Evolutionary conservation across 306 rosid species (phyloP).

Genomic region (Neltuma alba): DNA sequence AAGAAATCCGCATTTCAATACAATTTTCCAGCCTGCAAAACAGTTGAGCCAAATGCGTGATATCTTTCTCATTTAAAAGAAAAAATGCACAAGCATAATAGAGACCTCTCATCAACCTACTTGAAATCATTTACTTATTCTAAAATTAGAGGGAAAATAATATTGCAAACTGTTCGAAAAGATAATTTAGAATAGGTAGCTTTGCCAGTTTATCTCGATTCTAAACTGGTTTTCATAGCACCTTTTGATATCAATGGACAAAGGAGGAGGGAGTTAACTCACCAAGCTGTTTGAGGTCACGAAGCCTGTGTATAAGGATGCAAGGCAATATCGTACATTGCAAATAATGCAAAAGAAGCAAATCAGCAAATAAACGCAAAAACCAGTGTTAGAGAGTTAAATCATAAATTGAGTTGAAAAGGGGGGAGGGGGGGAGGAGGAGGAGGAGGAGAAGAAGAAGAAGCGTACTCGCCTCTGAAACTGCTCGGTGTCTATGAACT

Average conservation of each 20-base stretch:
- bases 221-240: background rate
- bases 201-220: slow-evolving; percentile 14
- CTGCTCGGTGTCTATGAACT: slow-evolving; percentile 90
- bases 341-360: background rate
- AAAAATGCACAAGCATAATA: background rate
- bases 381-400: slow-evolving; percentile 5
- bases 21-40: background rate
- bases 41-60: background rate
- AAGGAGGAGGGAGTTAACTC: slow-evolving; percentile 39
- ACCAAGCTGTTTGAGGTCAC: slow-evolving; percentile 96
- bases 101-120: background rate
- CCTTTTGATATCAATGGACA: background rate
- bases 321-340: background rate
- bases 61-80: slow-evolving; percentile 8
- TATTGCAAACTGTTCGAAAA: slow-evolving; percentile 14
- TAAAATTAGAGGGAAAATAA: slow-evolving; percentile 17
- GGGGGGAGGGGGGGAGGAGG: no score
- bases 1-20: slow-evolving; percentile 11
- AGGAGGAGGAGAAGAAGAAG: no score
- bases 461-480: slow-evolving; percentile 75
- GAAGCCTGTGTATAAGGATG: slow-evolving; percentile 66
- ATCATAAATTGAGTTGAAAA: background rate
- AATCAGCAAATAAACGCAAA: slow-evolving; percentile 5
- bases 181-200: slow-evolving; percentile 3
- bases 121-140: background rate